A percentile compares a stretch with the other conserved stretches of the same genome.
phyloP scores from a whole-genome alignment of 2,329 filamentous ascomycete species.

The Pseudogymnoascus sp. region DNA sequence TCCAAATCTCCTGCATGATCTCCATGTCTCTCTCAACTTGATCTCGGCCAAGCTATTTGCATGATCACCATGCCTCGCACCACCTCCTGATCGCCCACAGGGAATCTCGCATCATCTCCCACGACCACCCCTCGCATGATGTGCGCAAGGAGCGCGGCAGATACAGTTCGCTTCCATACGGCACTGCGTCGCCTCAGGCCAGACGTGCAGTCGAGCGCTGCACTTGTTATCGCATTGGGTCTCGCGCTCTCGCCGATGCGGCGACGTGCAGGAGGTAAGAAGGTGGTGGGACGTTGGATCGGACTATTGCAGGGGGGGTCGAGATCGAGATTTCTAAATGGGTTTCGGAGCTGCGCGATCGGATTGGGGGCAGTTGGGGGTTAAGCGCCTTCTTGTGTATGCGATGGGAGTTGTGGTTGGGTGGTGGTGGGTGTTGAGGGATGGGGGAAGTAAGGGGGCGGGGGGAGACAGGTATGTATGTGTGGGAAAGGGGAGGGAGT shows the following conservation, averaged over 20 bases:
- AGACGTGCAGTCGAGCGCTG: not conserved
- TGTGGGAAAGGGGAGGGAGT: not conserved
- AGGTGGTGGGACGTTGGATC: conserved; percentile 3
- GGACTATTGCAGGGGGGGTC: not conserved
- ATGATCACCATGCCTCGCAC: not conserved
- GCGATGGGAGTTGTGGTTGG: not conserved
- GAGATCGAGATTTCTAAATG: not conserved
- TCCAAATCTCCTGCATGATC: not conserved
- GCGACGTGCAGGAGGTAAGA: not conserved
- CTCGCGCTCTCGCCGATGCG: not conserved
- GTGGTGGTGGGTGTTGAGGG: not conserved
- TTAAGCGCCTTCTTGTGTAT: not conserved
- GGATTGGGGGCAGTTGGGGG: not conserved
- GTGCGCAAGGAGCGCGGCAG: not conserved
- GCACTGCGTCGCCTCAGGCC: not conserved
- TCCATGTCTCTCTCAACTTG: conserved; percentile 1
- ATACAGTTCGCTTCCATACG: not conserved
- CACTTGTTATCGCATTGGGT: not conserved
- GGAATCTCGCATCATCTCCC: not conserved
- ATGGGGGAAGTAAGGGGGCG: conserved; percentile 1
- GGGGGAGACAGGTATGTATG: not conserved
- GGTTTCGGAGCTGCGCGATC: not conserved
- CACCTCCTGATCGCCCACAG: not conserved
- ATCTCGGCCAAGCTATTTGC: not conserved
- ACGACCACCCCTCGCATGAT: not conserved